A percentile compares a stretch with the other conserved stretches of the same genome.
Evolutionary conservation across 495 filamentous ascomycete genomes (phyloP).

Genomic region (Chaetomium tenue): DNA sequence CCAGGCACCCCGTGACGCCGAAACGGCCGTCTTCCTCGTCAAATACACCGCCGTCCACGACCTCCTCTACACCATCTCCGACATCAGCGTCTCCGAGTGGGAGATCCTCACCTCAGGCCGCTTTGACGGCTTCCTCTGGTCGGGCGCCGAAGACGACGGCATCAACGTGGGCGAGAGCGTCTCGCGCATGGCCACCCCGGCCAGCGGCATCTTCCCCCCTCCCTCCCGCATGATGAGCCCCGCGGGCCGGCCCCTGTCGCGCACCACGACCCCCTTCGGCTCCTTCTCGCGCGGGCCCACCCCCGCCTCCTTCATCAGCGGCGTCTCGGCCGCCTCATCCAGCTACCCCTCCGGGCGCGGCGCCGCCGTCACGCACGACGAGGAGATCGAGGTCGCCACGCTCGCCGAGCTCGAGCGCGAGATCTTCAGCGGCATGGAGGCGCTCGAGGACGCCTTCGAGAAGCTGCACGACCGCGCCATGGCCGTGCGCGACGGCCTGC

Average conservation of each 20-base stretch:
- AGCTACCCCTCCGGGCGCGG: conserved; percentile 35
- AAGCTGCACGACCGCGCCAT: conserved; percentile 84
- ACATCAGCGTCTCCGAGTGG: conserved; percentile 86
- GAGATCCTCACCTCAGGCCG: conserved; percentile 93
- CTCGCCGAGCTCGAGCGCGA: conserved; percentile 90
- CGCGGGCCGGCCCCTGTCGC: conserved; percentile 35
- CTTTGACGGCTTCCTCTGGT: conserved; percentile 96
- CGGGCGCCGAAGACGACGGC: conserved; percentile 71
- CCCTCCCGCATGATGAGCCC: conserved; percentile 37
- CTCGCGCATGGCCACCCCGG: conserved; percentile 56
- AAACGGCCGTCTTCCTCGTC: conserved; percentile 84
- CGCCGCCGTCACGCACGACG: conserved; percentile 73
- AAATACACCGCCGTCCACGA: conserved; percentile 79
- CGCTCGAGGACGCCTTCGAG: conserved; percentile 93
- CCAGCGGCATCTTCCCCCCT: conserved; percentile 45
- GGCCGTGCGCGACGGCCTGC: conserved; percentile 70
- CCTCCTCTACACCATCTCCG: conserved; percentile 80
- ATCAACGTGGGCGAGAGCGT: conserved; percentile 42
- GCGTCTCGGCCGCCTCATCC: conserved; percentile 40
- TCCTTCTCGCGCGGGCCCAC: conserved; percentile 45
- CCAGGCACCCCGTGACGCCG: conserved; percentile 71
- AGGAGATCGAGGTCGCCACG: conserved; percentile 88
- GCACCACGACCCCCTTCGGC: conserved; percentile 36
- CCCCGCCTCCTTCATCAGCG: conserved; percentile 49
- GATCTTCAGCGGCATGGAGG: conserved; percentile 90